Base-by-base conservation (phyloP, 1,139 yeast genomes). In the Geotrichum klebahnii region DNA sequence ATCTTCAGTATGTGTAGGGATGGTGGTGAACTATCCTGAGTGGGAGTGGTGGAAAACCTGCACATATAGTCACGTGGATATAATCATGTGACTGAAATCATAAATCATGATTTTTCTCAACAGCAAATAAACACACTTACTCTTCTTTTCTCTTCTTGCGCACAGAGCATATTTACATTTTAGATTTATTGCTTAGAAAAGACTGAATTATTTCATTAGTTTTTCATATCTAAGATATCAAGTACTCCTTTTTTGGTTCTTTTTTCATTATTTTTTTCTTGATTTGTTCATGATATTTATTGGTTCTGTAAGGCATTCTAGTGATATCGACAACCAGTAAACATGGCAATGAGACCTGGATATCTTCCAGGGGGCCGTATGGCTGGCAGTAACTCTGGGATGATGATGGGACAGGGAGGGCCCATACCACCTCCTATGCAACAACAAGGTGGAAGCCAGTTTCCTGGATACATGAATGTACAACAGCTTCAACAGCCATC, bases 391-490 rank as follows among this genome's bases (percentile, higher is more conserved):
- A 46, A 39, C n/a, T 33, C 48, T 26, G 54, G 51, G 10, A 51
- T 51, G 54, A 47, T 51, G 47, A 51, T 51, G 54, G 49, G 51
- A 17, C 54, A 51, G 23, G 48, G 51, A 31, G 48, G 51, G 12
- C 50, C 50, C 16, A 51, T 51, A 42, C 53, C 53, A 28, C 54
- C 54, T 20, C 54, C 41, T 33, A 50, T 44, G 37, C 48, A 43
- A 17, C 52, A 48, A 26, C 44, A 40, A 17, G 45, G 48, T 10
- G 52, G 47, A 28, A 36, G n/a, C 12, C 52, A 48, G 41, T 44
- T 48, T 26, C 48, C 48, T 5, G 44, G 45, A 16, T 44, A 44
- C 28, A 48, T 44, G 44, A 42, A 44, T 19, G 47, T 48, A 14
- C 51, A 48, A 24, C 51, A 48, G 29, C 45, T 44, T 17, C 48